Evolutionary conservation across 306 rosid genomes (phyloP), one percentile per base, ranked within the genome.

Genomic region (Ochetophila trinervis): DNA sequence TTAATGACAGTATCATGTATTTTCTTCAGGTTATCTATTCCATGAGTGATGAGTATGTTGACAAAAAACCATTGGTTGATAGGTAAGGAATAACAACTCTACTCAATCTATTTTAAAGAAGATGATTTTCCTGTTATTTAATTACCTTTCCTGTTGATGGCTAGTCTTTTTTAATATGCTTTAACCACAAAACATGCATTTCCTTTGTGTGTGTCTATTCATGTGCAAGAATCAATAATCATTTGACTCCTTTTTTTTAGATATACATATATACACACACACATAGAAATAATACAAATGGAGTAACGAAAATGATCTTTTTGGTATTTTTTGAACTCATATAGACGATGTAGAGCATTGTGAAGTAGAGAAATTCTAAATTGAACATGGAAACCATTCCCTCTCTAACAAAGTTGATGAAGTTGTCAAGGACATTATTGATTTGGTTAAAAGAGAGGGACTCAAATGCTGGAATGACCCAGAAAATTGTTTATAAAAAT

Each of bases 401-500:
- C 99, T 94, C 42, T 94, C 99, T 35, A 94, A 94, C 73, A 86
- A 97, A 86, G 85, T 80, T 48, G 78, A 75, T 23, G 99, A 94
- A 78, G 91, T 86, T 78, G 99, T 90, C 48, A 65, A 70, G 3
- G 97, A 88, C 30, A 94, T 94, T 6, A 74, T 94, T 65, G 87
- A 90, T 62, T 94, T 94, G 74, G 73, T 94, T 11, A 88, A 69
- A 75, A 86, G 97, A 73, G 99, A 85, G 48, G 97, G 91, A 60
- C 99, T 97, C 45, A 94, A 82, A 66, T 97, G 97, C 32, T 94
- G 99, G 99, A 97, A 94, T 71, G 99, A 94, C 70, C 99, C 99
- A n/a, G n/a, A n/a, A n/a, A n/a, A n/a, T n/a, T n/a, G n/a, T n/a
- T n/a, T n/a, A n/a, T n/a, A n/a, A n/a, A n/a, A n/a, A n/a, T n/a